phyloP scores from a whole-genome alignment of 495 filamentous ascomycete species.

The Pseudotulostoma volvatum region DNA sequence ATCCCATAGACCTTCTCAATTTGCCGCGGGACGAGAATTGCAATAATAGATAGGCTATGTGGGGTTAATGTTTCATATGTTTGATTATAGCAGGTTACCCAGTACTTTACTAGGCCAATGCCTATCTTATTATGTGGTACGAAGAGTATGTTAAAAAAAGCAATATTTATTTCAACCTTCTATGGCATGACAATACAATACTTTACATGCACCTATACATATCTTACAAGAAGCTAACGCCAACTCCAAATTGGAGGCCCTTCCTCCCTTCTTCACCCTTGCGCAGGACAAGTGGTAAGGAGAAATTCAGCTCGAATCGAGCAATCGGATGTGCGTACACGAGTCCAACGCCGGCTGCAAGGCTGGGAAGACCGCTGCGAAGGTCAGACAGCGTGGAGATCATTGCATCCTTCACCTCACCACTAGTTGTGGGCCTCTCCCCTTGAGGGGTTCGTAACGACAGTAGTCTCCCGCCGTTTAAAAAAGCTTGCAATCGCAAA shows the following conservation, averaged over 20 bases:
- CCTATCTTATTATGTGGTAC: too few relatives aligned
- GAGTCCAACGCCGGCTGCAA: conserved; percentile 73
- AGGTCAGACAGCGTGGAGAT: conserved; percentile 44
- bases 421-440: conserved; percentile 31
- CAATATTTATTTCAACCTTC: too few relatives aligned
- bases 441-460: conserved; percentile 47
- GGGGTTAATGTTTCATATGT: too few relatives aligned
- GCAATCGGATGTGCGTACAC: conserved; percentile 89
- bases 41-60: too few relatives aligned
- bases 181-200: too few relatives aligned
- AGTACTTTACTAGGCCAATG: too few relatives aligned
- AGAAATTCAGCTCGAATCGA: conserved; percentile 90
- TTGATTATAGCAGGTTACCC: too few relatives aligned
- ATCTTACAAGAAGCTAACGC: conserved; percentile 78
- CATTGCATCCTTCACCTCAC: conserved; percentile 37
- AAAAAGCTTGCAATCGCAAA: conserved; percentile 74
- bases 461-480: conserved; percentile 77
- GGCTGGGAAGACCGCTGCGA: conserved; percentile 59
- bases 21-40: too few relatives aligned
- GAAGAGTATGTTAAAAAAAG: too few relatives aligned
- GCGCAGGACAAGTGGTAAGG: conserved; percentile 64
- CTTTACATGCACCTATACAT: too few relatives aligned
- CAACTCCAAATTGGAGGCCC: conserved; percentile 82
- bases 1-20: too few relatives aligned
- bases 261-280: conserved; percentile 76